These are phyloP conservation scores for Calophaca sinica DNA, from an alignment of 306 rosid genomes.

Conservation along the genomic window DNA sequence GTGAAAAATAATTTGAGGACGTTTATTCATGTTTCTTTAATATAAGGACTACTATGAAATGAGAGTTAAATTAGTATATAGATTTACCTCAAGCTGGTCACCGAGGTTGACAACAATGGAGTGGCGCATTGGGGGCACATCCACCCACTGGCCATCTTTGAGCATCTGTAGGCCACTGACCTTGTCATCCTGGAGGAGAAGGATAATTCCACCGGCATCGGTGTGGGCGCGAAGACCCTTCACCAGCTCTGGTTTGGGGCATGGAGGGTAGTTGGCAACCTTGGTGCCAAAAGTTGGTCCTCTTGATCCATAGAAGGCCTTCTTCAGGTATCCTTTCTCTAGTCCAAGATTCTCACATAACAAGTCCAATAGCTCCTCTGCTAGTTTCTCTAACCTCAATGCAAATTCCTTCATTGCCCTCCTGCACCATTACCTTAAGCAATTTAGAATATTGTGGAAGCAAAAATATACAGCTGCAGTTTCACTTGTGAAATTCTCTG, in stretches of 20 bases:
- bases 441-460: conserved; percentile 26
- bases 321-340: conserved; percentile 80
- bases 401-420: conserved; percentile 85
- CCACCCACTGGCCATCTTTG: conserved; percentile 81
- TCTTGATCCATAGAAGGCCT: conserved; percentile 74
- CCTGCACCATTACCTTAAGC: conserved; percentile 49
- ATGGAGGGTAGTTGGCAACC: conserved; percentile 89
- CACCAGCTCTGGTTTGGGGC: conserved; percentile 83
- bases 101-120: conserved; percentile 87
- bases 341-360: conserved; percentile 91
- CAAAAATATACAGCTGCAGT: conserved; percentile 4
- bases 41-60: background rate
- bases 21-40: background rate
- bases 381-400: conserved; percentile 63
- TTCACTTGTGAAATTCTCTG: background rate
- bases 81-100: conserved; percentile 85
- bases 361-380: conserved; percentile 79
- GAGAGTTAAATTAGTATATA: background rate
- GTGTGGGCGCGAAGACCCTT: conserved; percentile 96
- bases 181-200: conserved; percentile 88
- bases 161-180: conserved; percentile 91
- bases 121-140: conserved; percentile 93
- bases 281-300: conserved; percentile 94
- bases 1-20: too few species aligned
- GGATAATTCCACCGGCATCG: conserved; percentile 91